Conservation (phyloP, 192 early-diverging fungal genomes). For the Coemansia asiatica region DNA sequence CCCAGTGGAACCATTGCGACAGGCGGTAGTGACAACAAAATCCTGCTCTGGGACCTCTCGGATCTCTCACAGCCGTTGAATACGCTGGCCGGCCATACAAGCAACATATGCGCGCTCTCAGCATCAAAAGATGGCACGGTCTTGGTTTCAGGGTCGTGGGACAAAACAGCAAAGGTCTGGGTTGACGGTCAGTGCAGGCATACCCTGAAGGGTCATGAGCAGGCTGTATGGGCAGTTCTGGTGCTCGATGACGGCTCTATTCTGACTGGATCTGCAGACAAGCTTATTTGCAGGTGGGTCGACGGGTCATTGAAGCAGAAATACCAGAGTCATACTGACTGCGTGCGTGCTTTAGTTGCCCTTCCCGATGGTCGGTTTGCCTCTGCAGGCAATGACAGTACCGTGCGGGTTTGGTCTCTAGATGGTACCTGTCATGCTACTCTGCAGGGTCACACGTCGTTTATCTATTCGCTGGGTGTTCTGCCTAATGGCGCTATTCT, state of each 20-base stretch:
- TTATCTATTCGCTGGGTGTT: constrained; percentile 81
- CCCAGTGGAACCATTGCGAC: constrained; percentile 81
- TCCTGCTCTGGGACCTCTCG: constrained; percentile 76
- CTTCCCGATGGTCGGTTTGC: constrained; percentile 55
- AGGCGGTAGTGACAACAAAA: constrained; percentile 79
- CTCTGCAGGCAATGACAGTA: constrained; percentile 8
- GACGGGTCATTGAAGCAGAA: constrained; percentile 64
- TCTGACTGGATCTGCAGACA: constrained; percentile 91
- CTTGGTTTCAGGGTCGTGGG: constrained; percentile 97
- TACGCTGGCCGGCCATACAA: constrained; percentile 78
- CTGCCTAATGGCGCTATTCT: constrained; percentile 76
- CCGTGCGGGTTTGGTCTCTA: constrained; percentile 80
- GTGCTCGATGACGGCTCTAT: constrained; percentile 65
- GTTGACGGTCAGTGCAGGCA: constrained; percentile 67
- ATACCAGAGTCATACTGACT: constrained; percentile 84
- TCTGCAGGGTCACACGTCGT: constrained; percentile 85
- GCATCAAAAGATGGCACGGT: constrained; percentile 18
- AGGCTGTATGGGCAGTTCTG: constrained; percentile 93
- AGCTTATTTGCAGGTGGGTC: constrained; percentile 84
- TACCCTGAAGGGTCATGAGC: constrained; percentile 74
- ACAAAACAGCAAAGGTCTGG: constrained; percentile 92
- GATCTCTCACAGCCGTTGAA: constrained; percentile 60
- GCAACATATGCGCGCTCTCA: constrained; percentile 73
- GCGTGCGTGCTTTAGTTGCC: constrained; percentile 76
- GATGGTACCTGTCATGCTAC: constrained; percentile 71